Percentiles rank a stretch among this genome's conserved stretches.
Conservation (phyloP, 176 grass and related monocot genomes). For the Avena atlantica region DNA sequence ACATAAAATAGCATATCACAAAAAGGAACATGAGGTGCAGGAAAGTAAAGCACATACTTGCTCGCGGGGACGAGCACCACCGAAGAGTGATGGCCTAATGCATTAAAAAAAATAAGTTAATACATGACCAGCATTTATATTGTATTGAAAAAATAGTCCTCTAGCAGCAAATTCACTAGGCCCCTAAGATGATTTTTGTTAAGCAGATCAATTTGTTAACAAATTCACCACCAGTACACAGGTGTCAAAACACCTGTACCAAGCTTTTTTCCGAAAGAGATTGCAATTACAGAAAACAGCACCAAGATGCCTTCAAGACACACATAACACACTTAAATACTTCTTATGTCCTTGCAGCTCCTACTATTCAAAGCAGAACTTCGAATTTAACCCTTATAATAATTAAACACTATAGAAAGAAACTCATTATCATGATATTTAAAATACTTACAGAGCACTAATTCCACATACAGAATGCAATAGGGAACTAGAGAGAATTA, state of each 20-base stretch:
- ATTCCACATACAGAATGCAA: not conserved
- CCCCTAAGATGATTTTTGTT: not conserved
- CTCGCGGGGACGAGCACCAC: constrained; percentile 89
- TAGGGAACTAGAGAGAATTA: not conserved
- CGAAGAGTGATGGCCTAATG: constrained; percentile 77
- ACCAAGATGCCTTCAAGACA: constrained; percentile 2
- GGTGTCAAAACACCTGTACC: not conserved
- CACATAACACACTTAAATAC: not conserved
- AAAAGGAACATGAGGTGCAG: not conserved
- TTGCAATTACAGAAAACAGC: not conserved
- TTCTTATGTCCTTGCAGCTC: not conserved
- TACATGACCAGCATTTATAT: not conserved
- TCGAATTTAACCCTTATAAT: not conserved
- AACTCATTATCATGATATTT: not conserved
- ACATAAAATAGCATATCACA: constrained; percentile 1
- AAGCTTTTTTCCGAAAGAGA: not conserved
- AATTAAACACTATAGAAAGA: not conserved
- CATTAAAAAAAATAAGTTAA: constrained; percentile 43
- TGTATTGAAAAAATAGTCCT: constrained; percentile 1
- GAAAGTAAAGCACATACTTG: constrained; percentile 60
- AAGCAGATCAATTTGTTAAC: constrained; percentile 26
- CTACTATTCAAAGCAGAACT: not conserved
- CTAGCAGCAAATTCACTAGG: not conserved
- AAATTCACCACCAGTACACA: not conserved
- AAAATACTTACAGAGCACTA: constrained; percentile 15